A percentile compares a stretch with the other conserved stretches of the same genome.
phyloP scores from a whole-genome alignment of 2,329 filamentous ascomycete species.

The Cladosporium sphaerospermum region DNA sequence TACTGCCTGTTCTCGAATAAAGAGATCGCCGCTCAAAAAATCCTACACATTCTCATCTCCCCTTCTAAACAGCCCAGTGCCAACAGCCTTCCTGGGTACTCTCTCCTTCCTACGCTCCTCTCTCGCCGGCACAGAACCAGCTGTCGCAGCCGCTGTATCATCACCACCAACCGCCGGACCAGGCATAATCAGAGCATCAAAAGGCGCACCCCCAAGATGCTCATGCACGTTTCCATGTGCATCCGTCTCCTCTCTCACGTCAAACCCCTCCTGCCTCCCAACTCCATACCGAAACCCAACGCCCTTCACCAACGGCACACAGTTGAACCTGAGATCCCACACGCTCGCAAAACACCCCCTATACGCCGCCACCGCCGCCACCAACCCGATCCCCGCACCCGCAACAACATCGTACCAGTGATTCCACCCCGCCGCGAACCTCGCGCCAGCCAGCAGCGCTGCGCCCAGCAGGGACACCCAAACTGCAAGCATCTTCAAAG shows the following conservation, averaged over 20 bases:
- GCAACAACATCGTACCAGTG: constrained; percentile 70
- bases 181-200: constrained; percentile 29
- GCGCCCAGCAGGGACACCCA: constrained; percentile 64
- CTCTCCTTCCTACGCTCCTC: not conserved
- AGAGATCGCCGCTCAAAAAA: not conserved
- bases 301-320: constrained; percentile 58
- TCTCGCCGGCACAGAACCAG: not conserved
- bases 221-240: too few species aligned
- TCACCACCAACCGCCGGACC: not conserved
- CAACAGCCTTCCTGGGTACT: constrained; percentile 6
- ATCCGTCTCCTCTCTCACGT: constrained; percentile 20
- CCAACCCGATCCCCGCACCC: constrained; percentile 58
- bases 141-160: not conserved
- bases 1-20: too few species aligned
- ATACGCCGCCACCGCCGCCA: constrained; percentile 60
- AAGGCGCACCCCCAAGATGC: constrained; percentile 34
- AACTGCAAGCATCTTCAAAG: constrained; percentile 65
- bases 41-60: constrained; percentile 6
- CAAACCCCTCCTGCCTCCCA: constrained; percentile 31
- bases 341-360: constrained; percentile 62
- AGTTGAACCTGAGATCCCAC: constrained; percentile 63
- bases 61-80: not conserved
- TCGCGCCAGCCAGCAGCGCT: constrained; percentile 59
- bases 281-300: constrained; percentile 47
- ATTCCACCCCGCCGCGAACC: constrained; percentile 67